Evolutionary conservation across 2,329 filamentous ascomycete species (phyloP).

Genomic region (Neofusicoccum sp.): DNA sequence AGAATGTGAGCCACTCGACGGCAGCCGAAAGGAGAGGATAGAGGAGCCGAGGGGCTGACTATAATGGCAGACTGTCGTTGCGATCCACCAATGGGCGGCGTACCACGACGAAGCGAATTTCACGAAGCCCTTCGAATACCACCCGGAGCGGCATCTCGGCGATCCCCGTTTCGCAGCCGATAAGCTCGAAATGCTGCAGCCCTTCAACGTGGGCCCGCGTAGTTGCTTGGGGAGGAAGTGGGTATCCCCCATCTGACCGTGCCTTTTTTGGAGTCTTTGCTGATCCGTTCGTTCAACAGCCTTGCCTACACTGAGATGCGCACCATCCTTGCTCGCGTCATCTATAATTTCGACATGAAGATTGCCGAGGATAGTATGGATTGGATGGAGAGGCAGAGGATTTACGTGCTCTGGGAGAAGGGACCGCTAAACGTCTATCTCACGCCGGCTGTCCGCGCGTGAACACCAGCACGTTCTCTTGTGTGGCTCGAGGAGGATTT

Average conservation of each 20-base stretch:
- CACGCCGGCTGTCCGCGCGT: neutral
- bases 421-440: constrained; percentile 28
- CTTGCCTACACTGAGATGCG: constrained; percentile 39
- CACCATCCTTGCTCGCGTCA: constrained; percentile 38
- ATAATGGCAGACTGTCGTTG: constrained; percentile 26
- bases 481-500: too few relatives aligned
- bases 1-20: neutral
- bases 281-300: constrained; percentile 20
- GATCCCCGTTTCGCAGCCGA: neutral
- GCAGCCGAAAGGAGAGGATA: neutral
- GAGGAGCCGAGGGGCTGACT: neutral
- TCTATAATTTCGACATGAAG: constrained; percentile 42
- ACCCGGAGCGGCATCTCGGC: constrained; percentile 37
- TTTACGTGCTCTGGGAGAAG: constrained; percentile 36
- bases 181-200: constrained; percentile 28
- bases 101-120: constrained; percentile 34
- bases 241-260: constrained; percentile 17
- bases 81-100: constrained; percentile 29
- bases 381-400: constrained; percentile 37
- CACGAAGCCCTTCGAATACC: constrained; percentile 29
- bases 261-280: neutral
- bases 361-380: constrained; percentile 31
- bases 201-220: constrained; percentile 35
- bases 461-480: too few relatives aligned
- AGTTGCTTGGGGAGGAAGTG: constrained; percentile 39